Evolutionary conservation across 331 rosid species (phyloP), one percentile per base, ranked within the genome.

Genomic region (Stylosanthes scabra): DNA sequence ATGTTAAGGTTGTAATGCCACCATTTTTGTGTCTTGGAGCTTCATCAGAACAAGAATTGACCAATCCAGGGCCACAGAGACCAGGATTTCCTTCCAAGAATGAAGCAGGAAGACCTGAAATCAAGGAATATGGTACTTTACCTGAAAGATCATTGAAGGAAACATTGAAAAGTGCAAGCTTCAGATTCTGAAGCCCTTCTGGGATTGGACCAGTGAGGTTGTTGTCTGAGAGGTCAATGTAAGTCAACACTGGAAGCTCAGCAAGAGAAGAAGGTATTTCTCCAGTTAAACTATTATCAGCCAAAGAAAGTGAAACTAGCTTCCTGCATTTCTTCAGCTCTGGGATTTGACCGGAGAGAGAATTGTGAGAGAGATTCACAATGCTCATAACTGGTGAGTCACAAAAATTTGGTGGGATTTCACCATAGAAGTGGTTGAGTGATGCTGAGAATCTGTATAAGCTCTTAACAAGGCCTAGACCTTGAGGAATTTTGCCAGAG

Each of bases 371-470:
- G 74, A 95, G 87, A 20, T 95, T 95, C 20, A 95, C 79, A 60
- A 95, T 95, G 64, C 99, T 95, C 99, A 95, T 92, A 62, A 90
- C 90, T 14, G 97, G 99, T 0, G 99, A 95, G 64, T 91, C 97
- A 74, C 99, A 95, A 67, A 95, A 91, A 52, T 87, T 91, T 4
- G 86, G 82, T 54, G 97, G 97, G 68, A 95, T 78, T 70, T 87
- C 87, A 75, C 97, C 99, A 73, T 88, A 77, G 68, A 95, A 86
- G 65, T 66, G 68, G 57, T 95, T 95, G 9, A 91, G 84, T 13
- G 99, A 91, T 3, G 97, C 99, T 28, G 99, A 91, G 75, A 95
- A 95, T 86, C 97, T 86, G 72, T 95, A 95, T 31, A 95, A 87
- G 86, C 91, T 91, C 74, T 86, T 82, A 44, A 95, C 85, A 52